Evolutionary conservation across 1,284 basidiomycete species (phyloP).

Genomic region (Coniferiporia weirii): DNA sequence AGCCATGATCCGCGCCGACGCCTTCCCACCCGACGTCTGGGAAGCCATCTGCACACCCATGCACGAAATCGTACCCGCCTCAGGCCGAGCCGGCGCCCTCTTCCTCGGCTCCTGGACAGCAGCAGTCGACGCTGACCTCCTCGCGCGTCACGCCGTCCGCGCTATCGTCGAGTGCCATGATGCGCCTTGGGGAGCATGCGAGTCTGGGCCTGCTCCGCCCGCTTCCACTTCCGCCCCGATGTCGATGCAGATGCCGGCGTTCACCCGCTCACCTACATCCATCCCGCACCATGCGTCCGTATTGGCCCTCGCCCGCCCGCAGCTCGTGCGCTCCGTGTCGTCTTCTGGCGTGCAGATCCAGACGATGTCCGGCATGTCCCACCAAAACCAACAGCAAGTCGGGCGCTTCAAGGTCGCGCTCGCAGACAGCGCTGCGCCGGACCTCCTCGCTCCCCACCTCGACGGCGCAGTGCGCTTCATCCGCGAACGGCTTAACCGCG

Average conservation of each 20-base stretch:
- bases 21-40: slow-evolving; percentile 62
- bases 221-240: neutral
- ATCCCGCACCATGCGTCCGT: too few species aligned
- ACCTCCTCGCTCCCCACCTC: slow-evolving; percentile 45
- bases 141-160: slow-evolving; percentile 12
- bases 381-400: slow-evolving; percentile 35
- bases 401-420: slow-evolving; percentile 61
- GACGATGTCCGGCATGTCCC: slow-evolving; percentile 48
- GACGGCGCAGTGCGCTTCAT: slow-evolving; percentile 54
- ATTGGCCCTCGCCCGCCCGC: slow-evolving; percentile 24
- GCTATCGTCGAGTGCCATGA: slow-evolving; percentile 14
- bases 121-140: slow-evolving; percentile 21
- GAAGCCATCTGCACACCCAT: slow-evolving; percentile 77
- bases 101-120: slow-evolving; percentile 29
- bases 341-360: slow-evolving; percentile 51
- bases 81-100: slow-evolving; percentile 31
- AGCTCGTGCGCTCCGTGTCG: slow-evolving; percentile 52
- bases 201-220: neutral
- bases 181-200: slow-evolving; percentile 35
- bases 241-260: neutral
- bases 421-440: slow-evolving; percentile 49
- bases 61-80: slow-evolving; percentile 58
- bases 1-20: slow-evolving; percentile 64
- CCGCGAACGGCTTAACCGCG: slow-evolving; percentile 40
- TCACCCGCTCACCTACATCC: neutral